phyloP scores from a whole-genome alignment of 805 yeast species.

The Starmerella floris region DNA sequence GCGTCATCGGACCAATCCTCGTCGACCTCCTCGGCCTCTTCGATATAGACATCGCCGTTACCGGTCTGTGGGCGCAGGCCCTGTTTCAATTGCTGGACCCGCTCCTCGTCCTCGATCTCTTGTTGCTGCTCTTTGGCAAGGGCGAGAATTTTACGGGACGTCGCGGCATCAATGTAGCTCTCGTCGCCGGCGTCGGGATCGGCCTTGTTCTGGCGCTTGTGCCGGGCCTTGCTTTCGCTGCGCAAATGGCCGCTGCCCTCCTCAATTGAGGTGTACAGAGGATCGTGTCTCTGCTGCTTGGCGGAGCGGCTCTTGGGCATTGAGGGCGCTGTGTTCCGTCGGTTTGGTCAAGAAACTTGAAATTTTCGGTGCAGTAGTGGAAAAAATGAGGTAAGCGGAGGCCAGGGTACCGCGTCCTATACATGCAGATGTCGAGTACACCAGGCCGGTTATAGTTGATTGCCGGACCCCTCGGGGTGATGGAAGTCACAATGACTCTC shows the following conservation, averaged over 20 bases:
- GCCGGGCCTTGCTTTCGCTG: conserved; percentile 24
- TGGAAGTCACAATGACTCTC: too few species aligned
- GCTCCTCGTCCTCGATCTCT: conserved; percentile 57
- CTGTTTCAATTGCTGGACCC: background rate
- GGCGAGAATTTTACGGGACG: conserved; percentile 74
- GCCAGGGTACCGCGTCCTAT: too few species aligned
- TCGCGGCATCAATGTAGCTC: conserved; percentile 60
- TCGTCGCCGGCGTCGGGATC: conserved; percentile 41
- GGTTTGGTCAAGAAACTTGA: too few species aligned
- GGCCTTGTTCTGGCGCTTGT: conserved; percentile 23
- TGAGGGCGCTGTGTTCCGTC: too few species aligned
- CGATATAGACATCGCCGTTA: background rate
- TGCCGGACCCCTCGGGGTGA: too few species aligned
- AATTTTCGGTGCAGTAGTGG: background rate
- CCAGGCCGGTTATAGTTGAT: too few species aligned
- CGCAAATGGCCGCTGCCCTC: conserved; percentile 60
- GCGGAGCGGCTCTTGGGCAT: conserved; percentile 29
- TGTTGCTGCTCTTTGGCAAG: conserved; percentile 89
- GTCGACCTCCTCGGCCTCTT: conserved; percentile 40
- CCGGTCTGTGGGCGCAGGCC: background rate
- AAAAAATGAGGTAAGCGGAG: conserved; percentile 1
- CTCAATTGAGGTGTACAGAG: conserved; percentile 66
- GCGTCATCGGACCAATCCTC: conserved; percentile 34
- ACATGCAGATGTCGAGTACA: too few species aligned
- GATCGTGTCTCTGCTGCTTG: conserved; percentile 58